Evolutionary conservation across 768 basidiomycete genomes (phyloP), one percentile per base, ranked within the genome.

Genomic region (Leccinum fibrillosum): DNA sequence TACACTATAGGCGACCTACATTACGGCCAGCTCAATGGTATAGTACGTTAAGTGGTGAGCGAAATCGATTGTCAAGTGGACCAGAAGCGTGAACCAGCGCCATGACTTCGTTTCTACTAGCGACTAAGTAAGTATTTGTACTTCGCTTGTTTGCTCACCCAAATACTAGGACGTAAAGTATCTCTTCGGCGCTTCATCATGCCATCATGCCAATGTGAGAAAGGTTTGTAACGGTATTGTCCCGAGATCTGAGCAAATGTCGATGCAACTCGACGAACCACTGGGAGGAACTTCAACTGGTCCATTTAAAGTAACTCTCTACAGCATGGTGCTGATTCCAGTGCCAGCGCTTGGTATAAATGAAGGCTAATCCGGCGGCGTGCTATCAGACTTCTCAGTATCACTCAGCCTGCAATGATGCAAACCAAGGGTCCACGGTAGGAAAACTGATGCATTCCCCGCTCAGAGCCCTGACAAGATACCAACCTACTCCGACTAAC

Each of bases 301-400:
- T 19, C 7, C 13, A 13, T 53, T 39, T n/a, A 28, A 28, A 28
- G 15, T 42, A 37, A 54, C 2, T 53, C 32, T 57, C 55, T 54
- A 68, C 67, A 68, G 67, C 68, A 59, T 68, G 67, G 67, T 47
- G n/a, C 13, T 9, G 30, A 52, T 34, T 64, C 63, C 68, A 59
- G 63, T 53, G 35, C 30, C 12, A 34, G 54, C 58, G 59, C 53
- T 35, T 19, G 21, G 44, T 48, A 26, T 44, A 52, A 55, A 53
- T 55, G 54, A 51, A 44, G 17, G 34, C 39, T 51, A 32, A 42
- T 55, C 12, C 23, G 15, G 21, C 23, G 15, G 21, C 44, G 28
- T 48, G 17, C 44, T 37, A 45, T 47, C 53, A 6, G 21, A 32
- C 32, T n/a, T 44, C 35, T 44, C 45, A 23, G 39, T 25, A 23